Evolutionary conservation across 441 rosid genomes (phyloP).

Genomic region (Jatropha podagrica): DNA sequence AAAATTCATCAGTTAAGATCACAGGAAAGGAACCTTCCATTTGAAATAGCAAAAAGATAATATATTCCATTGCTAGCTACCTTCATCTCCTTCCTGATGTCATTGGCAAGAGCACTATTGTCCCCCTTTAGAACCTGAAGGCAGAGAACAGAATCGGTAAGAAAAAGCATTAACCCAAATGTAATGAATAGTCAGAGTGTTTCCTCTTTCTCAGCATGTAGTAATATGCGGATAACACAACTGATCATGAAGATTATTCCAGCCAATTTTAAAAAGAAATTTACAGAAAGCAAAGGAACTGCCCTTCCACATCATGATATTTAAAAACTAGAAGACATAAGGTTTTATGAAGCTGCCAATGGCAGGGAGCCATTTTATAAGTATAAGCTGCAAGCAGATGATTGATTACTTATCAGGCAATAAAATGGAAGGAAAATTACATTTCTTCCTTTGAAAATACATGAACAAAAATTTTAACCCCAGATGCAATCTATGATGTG

Average conservation of each 20-base stretch:
- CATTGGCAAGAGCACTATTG: conserved; percentile 87
- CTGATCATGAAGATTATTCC: not conserved
- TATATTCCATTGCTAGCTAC: conserved; percentile 26
- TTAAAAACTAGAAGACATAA: not conserved
- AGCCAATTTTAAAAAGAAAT: not conserved
- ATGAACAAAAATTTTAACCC: not conserved
- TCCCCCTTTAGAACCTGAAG: conserved; percentile 79
- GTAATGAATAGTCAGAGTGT: not conserved
- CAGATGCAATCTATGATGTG: not conserved
- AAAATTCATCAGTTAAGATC: conserved; percentile 3
- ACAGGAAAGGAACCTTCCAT: not conserved
- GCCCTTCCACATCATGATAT: conserved; percentile 1
- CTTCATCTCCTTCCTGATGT: conserved; percentile 97
- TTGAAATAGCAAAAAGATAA: conserved; percentile 5
- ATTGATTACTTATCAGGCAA: conserved; percentile 3
- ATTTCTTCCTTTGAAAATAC: not conserved
- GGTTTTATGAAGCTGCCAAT: not conserved
- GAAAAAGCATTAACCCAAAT: not conserved
- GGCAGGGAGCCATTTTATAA: conserved; percentile 4
- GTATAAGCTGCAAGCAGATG: not conserved
- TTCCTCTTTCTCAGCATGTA: not conserved
- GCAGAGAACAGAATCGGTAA: conserved; percentile 22
- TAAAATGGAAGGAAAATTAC: not conserved
- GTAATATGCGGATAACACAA: not conserved
- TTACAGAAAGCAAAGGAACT: not conserved